Percentiles rank a stretch among this genome's conserved stretches.
phyloP scores from a whole-genome alignment of 371 early-diverging fungal genomes.

The Dichotomocladium elegans region DNA sequence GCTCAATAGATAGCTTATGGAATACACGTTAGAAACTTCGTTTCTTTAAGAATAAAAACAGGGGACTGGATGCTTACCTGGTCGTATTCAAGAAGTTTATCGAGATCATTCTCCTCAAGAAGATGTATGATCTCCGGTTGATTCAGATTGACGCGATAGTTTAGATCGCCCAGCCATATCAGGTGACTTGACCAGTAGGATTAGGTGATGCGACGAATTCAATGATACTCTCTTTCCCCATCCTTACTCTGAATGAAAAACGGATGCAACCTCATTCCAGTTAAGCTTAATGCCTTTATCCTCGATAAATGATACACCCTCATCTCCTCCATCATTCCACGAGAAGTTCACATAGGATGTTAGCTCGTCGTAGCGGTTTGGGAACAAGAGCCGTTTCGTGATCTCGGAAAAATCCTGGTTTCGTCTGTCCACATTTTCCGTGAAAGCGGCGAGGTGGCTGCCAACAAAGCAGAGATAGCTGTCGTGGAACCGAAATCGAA shows the following conservation, averaged over 20 bases:
- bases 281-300: constrained; percentile 22
- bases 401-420: constrained; percentile 89
- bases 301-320: constrained; percentile 37
- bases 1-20: constrained; percentile 35
- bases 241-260: constrained; percentile 74
- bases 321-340: constrained; percentile 48
- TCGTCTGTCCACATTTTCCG: constrained; percentile 71
- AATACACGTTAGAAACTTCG: no score
- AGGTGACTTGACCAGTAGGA: constrained; percentile 52
- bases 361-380: constrained; percentile 19
- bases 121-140: constrained; percentile 53
- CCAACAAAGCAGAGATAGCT: constrained; percentile 85
- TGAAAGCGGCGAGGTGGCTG: constrained; percentile 88
- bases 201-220: neutral
- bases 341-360: constrained; percentile 31
- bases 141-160: constrained; percentile 79
- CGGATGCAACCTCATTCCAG: constrained; percentile 43
- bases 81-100: constrained; percentile 60
- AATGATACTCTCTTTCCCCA: constrained; percentile 8
- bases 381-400: constrained; percentile 67
- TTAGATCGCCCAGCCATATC: constrained; percentile 93
- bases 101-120: constrained; percentile 50
- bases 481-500: constrained; percentile 75
- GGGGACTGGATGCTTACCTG: constrained; percentile 65
- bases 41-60: no score